Evolutionary conservation across 768 basidiomycete genomes (phyloP).

Genomic region (Tricholoma terreum): DNA sequence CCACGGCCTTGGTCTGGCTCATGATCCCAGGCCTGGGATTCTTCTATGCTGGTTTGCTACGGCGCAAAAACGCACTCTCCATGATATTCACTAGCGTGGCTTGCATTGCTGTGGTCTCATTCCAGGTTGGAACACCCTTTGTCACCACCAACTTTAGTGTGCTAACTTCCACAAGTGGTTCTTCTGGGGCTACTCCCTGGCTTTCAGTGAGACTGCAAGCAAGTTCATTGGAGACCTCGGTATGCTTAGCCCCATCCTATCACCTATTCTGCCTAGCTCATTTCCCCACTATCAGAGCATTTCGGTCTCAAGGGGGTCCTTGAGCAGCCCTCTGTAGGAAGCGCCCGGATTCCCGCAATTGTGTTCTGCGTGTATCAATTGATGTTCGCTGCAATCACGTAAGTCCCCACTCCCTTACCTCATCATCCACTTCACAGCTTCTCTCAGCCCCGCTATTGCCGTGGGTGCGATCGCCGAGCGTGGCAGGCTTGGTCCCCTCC

Average conservation of each 20-base stretch:
- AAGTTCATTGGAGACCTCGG: slow-evolving; percentile 85
- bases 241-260: slow-evolving; percentile 29
- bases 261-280: not conserved
- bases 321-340: slow-evolving; percentile 71
- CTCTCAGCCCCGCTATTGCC: slow-evolving; percentile 73
- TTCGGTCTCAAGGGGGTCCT: slow-evolving; percentile 83
- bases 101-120: slow-evolving; percentile 74
- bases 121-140: slow-evolving; percentile 57
- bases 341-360: slow-evolving; percentile 64
- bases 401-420: slow-evolving; percentile 22
- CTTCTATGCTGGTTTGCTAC: slow-evolving; percentile 88
- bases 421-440: slow-evolving; percentile 16
- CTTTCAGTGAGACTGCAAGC: slow-evolving; percentile 77
- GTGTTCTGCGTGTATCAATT: slow-evolving; percentile 84
- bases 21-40: slow-evolving; percentile 86
- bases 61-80: slow-evolving; percentile 90
- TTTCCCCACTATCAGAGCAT: slow-evolving; percentile 46
- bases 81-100: slow-evolving; percentile 85
- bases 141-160: not conserved
- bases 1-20: slow-evolving; percentile 79
- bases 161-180: slow-evolving; percentile 65
- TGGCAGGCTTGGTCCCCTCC: slow-evolving; percentile 75
- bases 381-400: slow-evolving; percentile 91
- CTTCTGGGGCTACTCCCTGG: slow-evolving; percentile 94
- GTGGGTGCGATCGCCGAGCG: slow-evolving; percentile 93